Percentiles rank a stretch among this genome's conserved stretches.
Evolutionary conservation across 164 flowering plant genomes (phyloP).

Genomic region (Taxillus chinensis): DNA sequence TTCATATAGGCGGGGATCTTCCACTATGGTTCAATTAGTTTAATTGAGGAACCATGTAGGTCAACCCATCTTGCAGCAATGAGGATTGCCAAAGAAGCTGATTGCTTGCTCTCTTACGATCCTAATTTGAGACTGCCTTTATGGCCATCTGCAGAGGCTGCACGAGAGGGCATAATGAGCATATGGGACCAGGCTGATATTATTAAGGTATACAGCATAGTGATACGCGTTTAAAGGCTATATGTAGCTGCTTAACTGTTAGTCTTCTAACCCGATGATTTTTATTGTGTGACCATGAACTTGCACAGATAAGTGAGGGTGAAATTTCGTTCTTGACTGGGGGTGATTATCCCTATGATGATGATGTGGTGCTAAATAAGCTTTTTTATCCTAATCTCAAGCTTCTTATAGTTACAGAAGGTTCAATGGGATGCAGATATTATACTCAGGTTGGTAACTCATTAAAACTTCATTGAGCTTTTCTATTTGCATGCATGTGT

Average conservation of each 20-base stretch:
- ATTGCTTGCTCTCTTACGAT: constrained; percentile 63
- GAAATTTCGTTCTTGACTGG: constrained; percentile 33
- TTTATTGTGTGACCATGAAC: not conserved
- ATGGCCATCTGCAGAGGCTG: constrained; percentile 76
- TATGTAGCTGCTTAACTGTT: no score
- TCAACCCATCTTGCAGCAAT: constrained; percentile 66
- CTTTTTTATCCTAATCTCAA: constrained; percentile 23
- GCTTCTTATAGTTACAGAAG: constrained; percentile 31
- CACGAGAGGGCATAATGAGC: constrained; percentile 53
- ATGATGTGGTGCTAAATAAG: constrained; percentile 17
- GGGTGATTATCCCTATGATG: constrained; percentile 24
- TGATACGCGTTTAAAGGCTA: no score
- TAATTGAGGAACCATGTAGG: constrained; percentile 69
- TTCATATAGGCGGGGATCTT: constrained; percentile 46
- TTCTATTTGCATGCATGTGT: not conserved
- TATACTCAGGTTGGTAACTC: constrained; percentile 27
- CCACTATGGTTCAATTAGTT: constrained; percentile 76
- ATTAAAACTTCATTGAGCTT: not conserved
- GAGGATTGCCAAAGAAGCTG: constrained; percentile 50
- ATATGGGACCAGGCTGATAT: constrained; percentile 72
- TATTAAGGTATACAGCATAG: constrained; percentile 37
- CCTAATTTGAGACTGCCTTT: constrained; percentile 67
- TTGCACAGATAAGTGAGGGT: constrained; percentile 36
- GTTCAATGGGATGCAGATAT: constrained; percentile 35
- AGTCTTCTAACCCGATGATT: no score